Base-by-base conservation (phyloP, 106 monocot genomes). In the Xerophyta viscosa region DNA sequence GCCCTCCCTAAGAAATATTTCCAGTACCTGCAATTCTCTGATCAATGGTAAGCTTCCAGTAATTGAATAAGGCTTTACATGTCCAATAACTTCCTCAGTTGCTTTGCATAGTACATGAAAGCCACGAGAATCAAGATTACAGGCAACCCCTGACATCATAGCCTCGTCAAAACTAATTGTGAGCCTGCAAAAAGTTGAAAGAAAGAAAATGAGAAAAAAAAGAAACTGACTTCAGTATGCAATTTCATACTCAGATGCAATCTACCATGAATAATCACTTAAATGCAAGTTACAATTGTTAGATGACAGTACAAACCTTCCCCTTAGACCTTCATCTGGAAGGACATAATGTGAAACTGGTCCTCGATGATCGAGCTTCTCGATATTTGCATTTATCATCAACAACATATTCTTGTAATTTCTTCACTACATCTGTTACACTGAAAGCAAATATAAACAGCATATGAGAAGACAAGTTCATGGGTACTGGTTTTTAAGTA, bases 11-110 rank as follows among this genome's bases (percentile, higher is more conserved):
- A n/a, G n/a, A n/a, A n/a, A n/a, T n/a, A n/a, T n/a, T n/a, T n/a
- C n/a, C n/a, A n/a, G n/a, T n/a, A 89, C 96, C 96, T 96, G 96
- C 48, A 96, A 71, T 41, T 96, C 84, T 59, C 85, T 51, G 56
- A 96, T 89, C 67, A 96, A 55, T 18, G 96, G 96, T 53, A 96
- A 71, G 64, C 89, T 96, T 65, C 96, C 96, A 55, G 96, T 96
- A 33, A 96, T 85, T 6, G 96, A 96, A 60, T 89, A 96, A 45
- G 96, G 96, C 26, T 96, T 79, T 26, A 85, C 88, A 66, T 72
- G 60, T 18, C 96, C 96, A 49, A 96, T 66, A 24, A 82, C 85
- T 60, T 89, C 81, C 68, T 85, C 61, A 22, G 96, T 96, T 30
- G 96, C 89, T 71, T 89, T 96, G 71, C 89, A 89, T 24, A 96